Evolutionary conservation across 257 asterid species (phyloP).

Genomic region (Solanum phureja): DNA sequence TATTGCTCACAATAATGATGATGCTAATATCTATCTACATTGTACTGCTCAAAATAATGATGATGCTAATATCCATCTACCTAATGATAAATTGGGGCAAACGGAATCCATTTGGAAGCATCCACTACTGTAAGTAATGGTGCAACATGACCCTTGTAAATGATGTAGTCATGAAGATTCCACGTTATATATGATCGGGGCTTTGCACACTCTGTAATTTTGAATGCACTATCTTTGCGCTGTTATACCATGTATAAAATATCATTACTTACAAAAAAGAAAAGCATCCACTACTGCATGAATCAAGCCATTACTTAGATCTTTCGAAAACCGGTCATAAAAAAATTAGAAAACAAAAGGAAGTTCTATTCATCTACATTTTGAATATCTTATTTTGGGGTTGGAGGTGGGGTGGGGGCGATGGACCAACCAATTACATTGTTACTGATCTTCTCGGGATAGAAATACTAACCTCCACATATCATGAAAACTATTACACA

Average conservation of each 20-base stretch:
- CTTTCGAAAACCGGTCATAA: neutral
- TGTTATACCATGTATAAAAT: neutral
- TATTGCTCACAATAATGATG: neutral
- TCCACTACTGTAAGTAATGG: neutral
- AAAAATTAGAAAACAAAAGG: neutral
- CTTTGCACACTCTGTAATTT: neutral
- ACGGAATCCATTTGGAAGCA: neutral
- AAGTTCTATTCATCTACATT: neutral
- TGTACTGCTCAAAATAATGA: neutral
- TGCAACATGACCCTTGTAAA: neutral
- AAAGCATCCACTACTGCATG: neutral
- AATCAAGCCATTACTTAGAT: neutral
- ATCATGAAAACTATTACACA: conserved; percentile 91
- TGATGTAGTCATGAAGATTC: neutral
- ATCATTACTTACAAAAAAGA: neutral
- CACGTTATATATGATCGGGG: neutral
- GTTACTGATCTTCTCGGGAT: neutral
- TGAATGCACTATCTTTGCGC: neutral
- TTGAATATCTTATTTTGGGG: neutral
- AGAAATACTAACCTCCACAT: conserved; percentile 66
- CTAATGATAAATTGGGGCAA: neutral
- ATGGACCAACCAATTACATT: neutral
- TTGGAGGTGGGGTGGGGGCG: neutral
- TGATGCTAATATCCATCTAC: neutral
- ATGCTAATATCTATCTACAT: neutral